Base-by-base conservation (phyloP, 2,329 filamentous ascomycete species). In the Elsinoe arachidis region DNA sequence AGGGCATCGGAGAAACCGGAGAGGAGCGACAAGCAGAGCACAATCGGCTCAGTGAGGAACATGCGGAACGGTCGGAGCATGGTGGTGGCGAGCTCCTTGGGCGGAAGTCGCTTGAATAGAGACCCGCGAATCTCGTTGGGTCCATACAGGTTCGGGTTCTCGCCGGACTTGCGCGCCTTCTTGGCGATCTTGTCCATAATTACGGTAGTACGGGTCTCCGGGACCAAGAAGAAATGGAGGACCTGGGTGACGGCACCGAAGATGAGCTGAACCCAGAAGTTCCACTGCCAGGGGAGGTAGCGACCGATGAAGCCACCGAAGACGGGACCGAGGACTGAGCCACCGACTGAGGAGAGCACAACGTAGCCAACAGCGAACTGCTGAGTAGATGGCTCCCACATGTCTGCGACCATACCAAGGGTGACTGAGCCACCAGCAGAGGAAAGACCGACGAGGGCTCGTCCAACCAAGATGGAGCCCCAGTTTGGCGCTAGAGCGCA, bases 241-340 rank as follows among this genome's bases (percentile, higher is more conserved):
- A 81, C 30, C 66, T 90, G 87, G 5, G 89, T 81, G 37, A 81
- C 77, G 2, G 73, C 85, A 33, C 87, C 87, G 52, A 90, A 83
- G 63, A 90, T 89, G 62, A 91, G 80, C 71, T 92, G 88, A 59
- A 91, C 86, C 88, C 88, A 92, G 67, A 90, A 90, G 56, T 78
- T 82, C 85, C 85, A 90, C 62, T 80, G 78, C 88, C 87, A 91
- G 33, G 82, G 67, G 9, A 83, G 79, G 61, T 49, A 56, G 52
- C 83, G 77, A 60, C 38, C 63, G 55, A 70, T 65, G 60, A 67
- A 67, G 21, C 67, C 67, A 17, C 67, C 67, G 12, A 64, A 58
- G 51, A 71, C 66, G 1, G 69, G 68, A 14, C 64, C 67, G 26
- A 71, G 59, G 5, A 69, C 65, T 3, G 63, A 65, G 7, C 68